These are phyloP conservation scores for Salix arbutifolia DNA, from an alignment of 345 rosid genomes.

Conservation along the genomic window DNA sequence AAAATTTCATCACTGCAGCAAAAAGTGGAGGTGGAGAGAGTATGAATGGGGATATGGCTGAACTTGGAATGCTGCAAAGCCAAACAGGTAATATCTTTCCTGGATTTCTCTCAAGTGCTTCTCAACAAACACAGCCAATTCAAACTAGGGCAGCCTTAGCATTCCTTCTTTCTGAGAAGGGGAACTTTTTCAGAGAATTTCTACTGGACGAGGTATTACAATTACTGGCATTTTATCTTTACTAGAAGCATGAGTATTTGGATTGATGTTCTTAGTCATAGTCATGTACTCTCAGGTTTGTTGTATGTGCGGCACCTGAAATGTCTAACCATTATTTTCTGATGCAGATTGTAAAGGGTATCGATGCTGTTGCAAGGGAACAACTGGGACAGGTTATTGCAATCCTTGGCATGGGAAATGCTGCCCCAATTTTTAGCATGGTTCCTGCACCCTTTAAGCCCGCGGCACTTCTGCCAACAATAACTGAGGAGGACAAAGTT, in stretches of 20 bases:
- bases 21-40: constrained; percentile 97
- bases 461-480: constrained; percentile 66
- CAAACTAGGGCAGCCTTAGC: constrained; percentile 88
- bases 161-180: constrained; percentile 81
- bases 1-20: constrained; percentile 85
- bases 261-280: background rate
- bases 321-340: constrained; percentile 4
- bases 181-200: constrained; percentile 88
- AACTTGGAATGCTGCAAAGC: constrained; percentile 60
- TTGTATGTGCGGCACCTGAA: background rate
- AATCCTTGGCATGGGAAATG: constrained; percentile 57
- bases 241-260: background rate
- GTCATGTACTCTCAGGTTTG: background rate
- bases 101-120: constrained; percentile 29
- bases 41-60: constrained; percentile 91
- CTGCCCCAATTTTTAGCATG: constrained; percentile 71
- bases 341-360: constrained; percentile 83
- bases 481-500: constrained; percentile 76
- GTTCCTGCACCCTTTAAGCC: constrained; percentile 77
- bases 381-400: constrained; percentile 75
- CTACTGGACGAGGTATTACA: constrained; percentile 85
- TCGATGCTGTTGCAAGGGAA: constrained; percentile 89
- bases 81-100: constrained; percentile 36
- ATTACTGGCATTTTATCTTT: background rate
- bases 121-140: constrained; percentile 53